phyloP scores from a whole-genome alignment of 768 basidiomycete species.

The Suillus lakei region DNA sequence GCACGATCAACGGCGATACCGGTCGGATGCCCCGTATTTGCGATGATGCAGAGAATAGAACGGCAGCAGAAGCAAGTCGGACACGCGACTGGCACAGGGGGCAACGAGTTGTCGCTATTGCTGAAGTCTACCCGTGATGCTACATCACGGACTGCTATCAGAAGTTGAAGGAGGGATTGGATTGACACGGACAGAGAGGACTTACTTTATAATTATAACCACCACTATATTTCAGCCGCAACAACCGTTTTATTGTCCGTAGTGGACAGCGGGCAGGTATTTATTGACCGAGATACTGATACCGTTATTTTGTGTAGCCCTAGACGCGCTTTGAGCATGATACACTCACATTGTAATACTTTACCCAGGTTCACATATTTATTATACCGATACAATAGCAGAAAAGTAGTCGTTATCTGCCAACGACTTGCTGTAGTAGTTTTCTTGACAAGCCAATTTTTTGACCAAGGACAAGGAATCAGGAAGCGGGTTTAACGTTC shows the following conservation, averaged over 20 bases:
- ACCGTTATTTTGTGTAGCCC: slow-evolving; percentile 29
- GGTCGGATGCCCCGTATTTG: slow-evolving; percentile 55
- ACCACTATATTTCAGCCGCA: slow-evolving; percentile 13
- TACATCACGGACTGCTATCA: slow-evolving; percentile 67
- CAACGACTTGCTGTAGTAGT: background rate
- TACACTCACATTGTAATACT: slow-evolving; percentile 23
- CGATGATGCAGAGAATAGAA: slow-evolving; percentile 56
- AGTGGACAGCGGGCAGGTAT: slow-evolving; percentile 16
- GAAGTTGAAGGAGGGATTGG: slow-evolving; percentile 31
- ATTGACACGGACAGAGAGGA: background rate
- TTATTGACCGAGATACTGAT: slow-evolving; percentile 24
- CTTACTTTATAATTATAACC: slow-evolving; percentile 10
- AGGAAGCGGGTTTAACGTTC: background rate
- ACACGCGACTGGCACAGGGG: slow-evolving; percentile 84
- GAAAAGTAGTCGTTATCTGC: background rate
- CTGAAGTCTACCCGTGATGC: slow-evolving; percentile 92
- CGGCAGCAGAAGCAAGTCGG: slow-evolving; percentile 47
- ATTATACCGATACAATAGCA: background rate
- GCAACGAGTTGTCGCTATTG: slow-evolving; percentile 79
- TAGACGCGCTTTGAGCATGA: slow-evolving; percentile 17
- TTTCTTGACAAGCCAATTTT: slow-evolving; percentile 1
- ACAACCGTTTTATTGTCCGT: slow-evolving; percentile 15
- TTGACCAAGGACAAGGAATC: background rate
- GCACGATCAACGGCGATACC: slow-evolving; percentile 60
- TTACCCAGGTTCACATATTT: slow-evolving; percentile 7